Base-by-base conservation (phyloP, 192 early-diverging fungal species). In the Entomortierella parvispora region DNA sequence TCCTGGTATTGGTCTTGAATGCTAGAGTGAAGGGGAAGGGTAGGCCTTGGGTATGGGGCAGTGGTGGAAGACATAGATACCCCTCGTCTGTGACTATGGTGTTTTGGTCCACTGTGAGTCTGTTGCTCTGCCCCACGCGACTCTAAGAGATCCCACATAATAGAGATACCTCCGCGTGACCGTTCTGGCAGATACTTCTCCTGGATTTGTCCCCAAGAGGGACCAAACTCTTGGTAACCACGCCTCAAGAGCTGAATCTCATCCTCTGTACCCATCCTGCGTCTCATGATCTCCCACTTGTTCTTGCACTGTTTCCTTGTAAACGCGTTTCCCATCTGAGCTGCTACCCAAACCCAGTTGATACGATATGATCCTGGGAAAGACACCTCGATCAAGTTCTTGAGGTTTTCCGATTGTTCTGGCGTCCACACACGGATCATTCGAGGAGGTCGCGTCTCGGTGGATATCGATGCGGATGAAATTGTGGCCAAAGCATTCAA, bases 301-400 rank as follows among this genome's bases (percentile, higher is more conserved):
- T 77, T 77, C 55, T 77, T 77, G 61, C 74, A 77, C 32, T 77
- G 74, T 40, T 77, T 77, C 14, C 74, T 32, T 9, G 74, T 77
- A 33, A 77, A 77, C 22, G 52, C 46, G 23, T 77, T 77, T 0
- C 74, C 74, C 65, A 77, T 68, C 42, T 77, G 74, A 10, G 74
- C 63, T 4, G 74, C 74, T 2, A 77, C 65, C 74, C 74, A 77
- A 17, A 68, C 74, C 74, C 74, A 77, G 55, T 77, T 77, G 26
- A 77, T 77, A 14, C 74, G 65, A 37, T 77, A 77, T 0, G 74
- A 53, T 4, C 74, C 74, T 0, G 74, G 74, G n/a, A 77, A 77
- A 29, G 68, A 64, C n/a, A 77, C 49, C 31, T 77, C 74, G 28
- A 77, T 63, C 17, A 77, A 54, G 23, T 68, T 64, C 37, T 68